These are phyloP conservation scores for Lactifluus piperatus DNA, from an alignment of 768 basidiomycete genomes.

Conservation along the genomic window DNA sequence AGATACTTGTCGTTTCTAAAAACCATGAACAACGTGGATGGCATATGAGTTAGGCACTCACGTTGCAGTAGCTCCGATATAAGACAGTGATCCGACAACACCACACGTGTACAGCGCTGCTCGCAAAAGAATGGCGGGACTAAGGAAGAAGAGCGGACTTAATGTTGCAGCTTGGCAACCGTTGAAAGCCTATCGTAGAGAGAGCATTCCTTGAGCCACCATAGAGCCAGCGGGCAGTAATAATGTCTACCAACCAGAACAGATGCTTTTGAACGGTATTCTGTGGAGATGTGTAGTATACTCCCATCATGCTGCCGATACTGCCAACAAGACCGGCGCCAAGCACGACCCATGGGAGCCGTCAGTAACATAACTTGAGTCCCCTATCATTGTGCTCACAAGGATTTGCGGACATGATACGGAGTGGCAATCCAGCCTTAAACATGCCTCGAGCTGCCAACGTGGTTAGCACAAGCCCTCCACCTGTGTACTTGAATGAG, in stretches of 20 bases:
- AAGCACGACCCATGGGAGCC: slow-evolving; percentile 60
- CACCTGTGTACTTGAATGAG: slow-evolving; percentile 78
- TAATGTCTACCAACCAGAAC: slow-evolving; percentile 61
- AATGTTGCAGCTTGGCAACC: slow-evolving; percentile 80
- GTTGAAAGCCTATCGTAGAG: slow-evolving; percentile 57
- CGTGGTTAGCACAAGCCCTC: slow-evolving; percentile 68
- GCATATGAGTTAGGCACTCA: slow-evolving; percentile 25
- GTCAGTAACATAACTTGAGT: background rate
- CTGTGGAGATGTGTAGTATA: slow-evolving; percentile 70
- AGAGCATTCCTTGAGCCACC: background rate
- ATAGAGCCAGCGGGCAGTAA: background rate
- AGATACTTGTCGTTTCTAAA: slow-evolving; percentile 67
- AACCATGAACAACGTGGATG: background rate
- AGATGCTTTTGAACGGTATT: slow-evolving; percentile 67
- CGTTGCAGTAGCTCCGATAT: slow-evolving; percentile 84
- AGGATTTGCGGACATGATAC: slow-evolving; percentile 78
- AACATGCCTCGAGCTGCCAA: slow-evolving; percentile 74
- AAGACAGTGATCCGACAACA: slow-evolving; percentile 77
- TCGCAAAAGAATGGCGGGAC: slow-evolving; percentile 74
- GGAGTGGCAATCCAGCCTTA: slow-evolving; percentile 46
- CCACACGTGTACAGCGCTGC: slow-evolving; percentile 85
- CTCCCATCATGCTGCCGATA: slow-evolving; percentile 82
- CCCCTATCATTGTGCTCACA: slow-evolving; percentile 35
- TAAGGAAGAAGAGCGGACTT: slow-evolving; percentile 83
- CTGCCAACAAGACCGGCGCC: slow-evolving; percentile 71